Conservation (phyloP, 1,139 yeast species). For the Kodamaea arcana region DNA sequence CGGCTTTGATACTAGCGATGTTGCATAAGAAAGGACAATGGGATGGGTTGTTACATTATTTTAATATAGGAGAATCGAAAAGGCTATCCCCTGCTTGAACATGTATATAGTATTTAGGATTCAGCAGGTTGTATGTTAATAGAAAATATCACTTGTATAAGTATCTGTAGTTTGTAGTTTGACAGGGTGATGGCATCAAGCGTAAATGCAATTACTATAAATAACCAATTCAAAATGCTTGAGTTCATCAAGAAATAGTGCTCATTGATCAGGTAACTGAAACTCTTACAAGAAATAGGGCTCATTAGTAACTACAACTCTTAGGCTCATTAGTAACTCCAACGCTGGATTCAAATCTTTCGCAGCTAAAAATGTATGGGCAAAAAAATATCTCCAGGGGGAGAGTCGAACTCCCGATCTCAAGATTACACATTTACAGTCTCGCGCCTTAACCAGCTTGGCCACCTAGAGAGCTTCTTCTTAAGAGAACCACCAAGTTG, state of each 20-base stretch:
- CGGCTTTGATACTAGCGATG: conserved; percentile 85
- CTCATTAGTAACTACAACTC: too few species aligned
- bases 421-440: conserved; percentile 71
- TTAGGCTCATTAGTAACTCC: too few species aligned
- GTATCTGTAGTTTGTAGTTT: too few species aligned
- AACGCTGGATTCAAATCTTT: too few species aligned
- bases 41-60: conserved; percentile 58
- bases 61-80: conserved; percentile 15
- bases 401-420: conserved; percentile 86
- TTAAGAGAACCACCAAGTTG: not conserved
- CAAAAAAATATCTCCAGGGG: conserved; percentile 56
- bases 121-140: too few species aligned
- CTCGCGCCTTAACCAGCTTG: conserved; percentile 82
- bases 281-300: not conserved
- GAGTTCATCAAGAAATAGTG: too few species aligned
- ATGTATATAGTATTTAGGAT: not conserved
- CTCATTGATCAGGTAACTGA: not conserved
- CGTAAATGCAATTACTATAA: not conserved
- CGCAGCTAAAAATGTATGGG: not conserved
- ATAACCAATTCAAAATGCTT: too few species aligned
- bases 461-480: conserved; percentile 61
- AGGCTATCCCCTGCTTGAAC: not conserved
- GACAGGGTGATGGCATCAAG: too few species aligned
- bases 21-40: conserved; percentile 92
- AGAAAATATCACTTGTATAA: too few species aligned